Evolutionary conservation across 305 asterid species (phyloP).

Genomic region (Fraxinus sp.): DNA sequence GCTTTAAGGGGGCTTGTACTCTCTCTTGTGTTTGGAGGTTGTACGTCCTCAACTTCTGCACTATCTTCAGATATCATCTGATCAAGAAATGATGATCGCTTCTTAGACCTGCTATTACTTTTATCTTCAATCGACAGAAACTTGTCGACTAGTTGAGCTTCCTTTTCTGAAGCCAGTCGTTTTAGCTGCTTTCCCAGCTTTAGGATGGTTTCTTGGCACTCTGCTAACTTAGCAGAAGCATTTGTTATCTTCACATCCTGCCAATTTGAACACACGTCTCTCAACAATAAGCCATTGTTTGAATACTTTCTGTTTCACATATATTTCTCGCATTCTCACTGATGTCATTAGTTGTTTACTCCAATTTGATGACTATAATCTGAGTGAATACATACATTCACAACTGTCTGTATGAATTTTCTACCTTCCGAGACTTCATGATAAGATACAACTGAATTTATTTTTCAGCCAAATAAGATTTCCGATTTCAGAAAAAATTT

Average conservation of each 20-base stretch:
- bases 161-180: slow-evolving; percentile 52
- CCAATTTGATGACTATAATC: not conserved
- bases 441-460: not conserved
- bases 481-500: not conserved
- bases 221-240: slow-evolving; percentile 76
- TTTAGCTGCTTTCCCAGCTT: slow-evolving; percentile 75
- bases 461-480: not conserved
- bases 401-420: not conserved
- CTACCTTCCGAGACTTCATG: not conserved
- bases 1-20: slow-evolving; percentile 23
- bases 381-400: not conserved
- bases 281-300: not conserved
- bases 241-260: slow-evolving; percentile 79
- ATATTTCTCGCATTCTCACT: not conserved
- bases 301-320: not conserved
- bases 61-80: slow-evolving; percentile 60
- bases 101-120: slow-evolving; percentile 35
- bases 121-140: slow-evolving; percentile 31
- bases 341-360: not conserved
- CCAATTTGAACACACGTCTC: slow-evolving; percentile 24
- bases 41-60: slow-evolving; percentile 13
- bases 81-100: slow-evolving; percentile 63
- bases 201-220: slow-evolving; percentile 73
- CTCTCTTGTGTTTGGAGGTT: slow-evolving; percentile 42
- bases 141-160: slow-evolving; percentile 40